Percentiles rank a stretch among this genome's conserved stretches.
phyloP scores from a whole-genome alignment of 176 grass and related monocot genomes.

The Secale cereale region DNA sequence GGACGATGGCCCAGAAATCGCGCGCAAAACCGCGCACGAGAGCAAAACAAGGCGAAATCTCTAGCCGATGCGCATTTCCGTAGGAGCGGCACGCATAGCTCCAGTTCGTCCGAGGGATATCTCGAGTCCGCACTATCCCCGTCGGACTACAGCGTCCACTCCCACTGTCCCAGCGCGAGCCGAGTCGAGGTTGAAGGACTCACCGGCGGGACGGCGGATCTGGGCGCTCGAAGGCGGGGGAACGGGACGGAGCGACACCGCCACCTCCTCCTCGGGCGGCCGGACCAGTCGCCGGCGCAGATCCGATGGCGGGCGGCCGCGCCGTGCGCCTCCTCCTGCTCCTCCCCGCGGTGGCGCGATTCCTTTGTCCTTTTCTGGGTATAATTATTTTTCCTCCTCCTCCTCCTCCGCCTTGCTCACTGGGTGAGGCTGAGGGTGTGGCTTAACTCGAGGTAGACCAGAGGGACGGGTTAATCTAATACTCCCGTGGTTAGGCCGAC shows the following conservation, averaged over 20 bases:
- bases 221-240: slow-evolving; percentile 8
- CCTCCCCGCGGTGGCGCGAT: slow-evolving; percentile 26
- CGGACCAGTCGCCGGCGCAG: slow-evolving; percentile 1
- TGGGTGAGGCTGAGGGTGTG: background rate
- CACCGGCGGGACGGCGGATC: slow-evolving; percentile 45
- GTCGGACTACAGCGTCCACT: background rate
- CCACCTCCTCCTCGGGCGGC: slow-evolving; percentile 22
- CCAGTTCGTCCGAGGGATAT: background rate
- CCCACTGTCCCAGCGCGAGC: slow-evolving; percentile 1
- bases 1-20: background rate
- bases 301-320: slow-evolving; percentile 32
- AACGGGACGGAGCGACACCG: slow-evolving; percentile 18
- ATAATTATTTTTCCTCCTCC: background rate
- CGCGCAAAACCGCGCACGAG: background rate
- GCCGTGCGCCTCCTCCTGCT: slow-evolving; percentile 32
- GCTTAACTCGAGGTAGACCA: slow-evolving; percentile 33
- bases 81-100: background rate
- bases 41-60: background rate
- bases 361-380: background rate
- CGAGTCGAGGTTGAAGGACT: slow-evolving; percentile 8
- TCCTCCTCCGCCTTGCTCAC: background rate
- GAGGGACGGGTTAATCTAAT: slow-evolving; percentile 56
- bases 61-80: slow-evolving; percentile 5
- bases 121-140: background rate
- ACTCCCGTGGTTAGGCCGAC: slow-evolving; percentile 53